These are phyloP conservation scores for Tricholoma flavovirens DNA, from an alignment of 768 basidiomycete species.

Conservation along the genomic window DNA sequence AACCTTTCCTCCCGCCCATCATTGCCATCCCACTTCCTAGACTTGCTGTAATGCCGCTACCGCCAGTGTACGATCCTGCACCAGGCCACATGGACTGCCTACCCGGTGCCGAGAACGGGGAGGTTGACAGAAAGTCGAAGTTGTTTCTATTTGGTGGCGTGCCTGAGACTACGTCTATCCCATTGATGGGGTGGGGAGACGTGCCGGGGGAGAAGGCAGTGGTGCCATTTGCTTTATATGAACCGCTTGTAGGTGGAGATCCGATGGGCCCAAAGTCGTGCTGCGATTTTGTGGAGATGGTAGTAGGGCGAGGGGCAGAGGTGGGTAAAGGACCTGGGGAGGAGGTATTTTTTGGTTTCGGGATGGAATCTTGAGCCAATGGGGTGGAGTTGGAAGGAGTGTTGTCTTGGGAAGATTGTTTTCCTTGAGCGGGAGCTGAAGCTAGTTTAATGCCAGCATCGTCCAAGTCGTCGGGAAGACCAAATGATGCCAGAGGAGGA, in stretches of 20 bases:
- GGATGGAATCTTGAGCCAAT: slow-evolving; percentile 4
- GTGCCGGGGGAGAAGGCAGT: slow-evolving; percentile 48
- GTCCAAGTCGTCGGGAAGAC: slow-evolving; percentile 54
- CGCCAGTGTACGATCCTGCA: slow-evolving; percentile 23
- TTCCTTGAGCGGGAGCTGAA: slow-evolving; percentile 37
- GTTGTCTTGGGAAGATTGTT: slow-evolving; percentile 18
- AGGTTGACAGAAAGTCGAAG: slow-evolving; percentile 42
- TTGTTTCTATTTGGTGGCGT: slow-evolving; percentile 24
- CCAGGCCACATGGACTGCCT: slow-evolving; percentile 45
- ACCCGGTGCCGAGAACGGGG: slow-evolving; percentile 76
- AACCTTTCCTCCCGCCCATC: slow-evolving; percentile 37
- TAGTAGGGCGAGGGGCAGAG: slow-evolving; percentile 48
- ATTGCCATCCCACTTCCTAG: slow-evolving; percentile 50
- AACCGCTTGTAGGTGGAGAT: slow-evolving; percentile 54
- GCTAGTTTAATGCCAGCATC: slow-evolving; percentile 35
- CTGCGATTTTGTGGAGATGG: slow-evolving; percentile 26
- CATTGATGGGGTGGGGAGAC: slow-evolving; percentile 39
- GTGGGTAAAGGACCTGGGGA: slow-evolving; percentile 50
- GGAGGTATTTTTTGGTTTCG: slow-evolving; percentile 11
- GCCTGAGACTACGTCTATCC: slow-evolving; percentile 28
- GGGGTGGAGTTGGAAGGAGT: slow-evolving; percentile 2
- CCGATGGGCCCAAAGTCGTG: slow-evolving; percentile 80
- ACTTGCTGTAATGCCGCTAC: slow-evolving; percentile 56
- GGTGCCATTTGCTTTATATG: slow-evolving; percentile 25
- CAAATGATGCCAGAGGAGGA: slow-evolving; percentile 67